Evolutionary conservation across 495 filamentous ascomycete species (phyloP), one percentile per base, ranked within the genome.

Genomic region (Aspergillus saccharolyticus): DNA sequence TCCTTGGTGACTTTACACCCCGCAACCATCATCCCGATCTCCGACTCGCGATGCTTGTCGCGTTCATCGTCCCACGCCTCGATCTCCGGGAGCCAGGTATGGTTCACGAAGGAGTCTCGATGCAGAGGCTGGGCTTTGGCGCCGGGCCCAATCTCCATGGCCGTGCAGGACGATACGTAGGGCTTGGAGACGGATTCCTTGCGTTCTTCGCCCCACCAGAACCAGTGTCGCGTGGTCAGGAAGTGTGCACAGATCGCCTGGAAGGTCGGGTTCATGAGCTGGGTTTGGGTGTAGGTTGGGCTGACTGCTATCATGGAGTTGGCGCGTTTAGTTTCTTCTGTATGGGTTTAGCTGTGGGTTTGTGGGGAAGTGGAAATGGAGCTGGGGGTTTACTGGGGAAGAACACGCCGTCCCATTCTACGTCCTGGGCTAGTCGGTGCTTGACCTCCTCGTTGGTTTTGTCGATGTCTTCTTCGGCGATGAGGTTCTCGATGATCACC

Each of bases 11-110:
- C 61, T 30, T 60, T 66, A 21, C 61, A 69, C 0, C 63, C 73
- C 10, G 70, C 73, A 5, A 75, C 63, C 30, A 77, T 69, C 12
- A 74, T 24, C 15, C 65, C 66, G 24, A 74, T 52, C 22, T 46
- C 54, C 4, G 54, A 57, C 43, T 72, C 71, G 12, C 71, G 66
- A 18, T 57, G 56, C 43, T 52, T 45, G 42, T 63, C 58, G 18
- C 65, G 61, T 14, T 55, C 44, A 15, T 68, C 57, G 12, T 57
- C 47, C 58, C 55, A 58, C 14, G 51, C 28, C n/a, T 18, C 16
- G 10, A 53, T 54, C 30, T 44, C 56, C 4, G 55, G 21, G 39
- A 60, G 55, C 18, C 56, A 22, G 18, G 43, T 59, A 47, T 75
- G 72, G 49, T 64, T 59, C 42, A 66, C 62, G 12, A 59, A 60